Evolutionary conservation across 768 basidiomycete species (phyloP), one percentile per base, ranked within the genome.

Genomic region (Phylloporus scabripes): DNA sequence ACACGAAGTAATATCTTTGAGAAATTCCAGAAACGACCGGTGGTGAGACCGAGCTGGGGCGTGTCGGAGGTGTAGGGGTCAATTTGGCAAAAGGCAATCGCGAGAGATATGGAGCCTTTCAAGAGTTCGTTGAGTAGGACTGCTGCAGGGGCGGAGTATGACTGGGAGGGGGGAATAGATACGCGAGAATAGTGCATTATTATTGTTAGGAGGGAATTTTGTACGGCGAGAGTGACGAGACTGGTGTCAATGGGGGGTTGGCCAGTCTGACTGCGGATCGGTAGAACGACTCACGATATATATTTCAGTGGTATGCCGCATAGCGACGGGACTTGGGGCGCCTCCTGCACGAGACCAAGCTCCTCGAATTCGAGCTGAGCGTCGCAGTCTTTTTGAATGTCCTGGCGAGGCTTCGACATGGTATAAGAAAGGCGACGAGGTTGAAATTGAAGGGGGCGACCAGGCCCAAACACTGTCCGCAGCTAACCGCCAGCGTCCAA

Each of bases 111-210:
- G 39, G 77, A 70, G 46, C 92, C 90, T 68, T 98, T 98, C 56
- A 97, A 74, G 40, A 97, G 78, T 70, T 98, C 95, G 71, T 89
- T 94, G 70, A 96, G 78, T 31, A 98, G 78, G 24, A 98, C 94
- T 42, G 94, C 94, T 6, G 89, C 82, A 11, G 92, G 91, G n/a
- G 95, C 88, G 31, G 89, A 94, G 68, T 97, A 98, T 2, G 83
- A 76, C 47, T 78, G 75, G 46, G 83, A 81, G 0, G 87, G 80
- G 2, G 88, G 75, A 15, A 82, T 80, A 9, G 87, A 85, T 45
- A 90, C 84, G 55, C 93, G 83, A 33, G 95, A 96, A 69, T 95
- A 90, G 73, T 96, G 93, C 89, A 98, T 94, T 65, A 97, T 86
- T 66, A 98, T 81, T 29, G 92, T 88, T 48, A 98, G 66, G 48